A percentile compares a stretch with the other conserved stretches of the same genome.
phyloP scores from a whole-genome alignment of 2,329 filamentous ascomycete species.

The Colletotrichum plurivorum region DNA sequence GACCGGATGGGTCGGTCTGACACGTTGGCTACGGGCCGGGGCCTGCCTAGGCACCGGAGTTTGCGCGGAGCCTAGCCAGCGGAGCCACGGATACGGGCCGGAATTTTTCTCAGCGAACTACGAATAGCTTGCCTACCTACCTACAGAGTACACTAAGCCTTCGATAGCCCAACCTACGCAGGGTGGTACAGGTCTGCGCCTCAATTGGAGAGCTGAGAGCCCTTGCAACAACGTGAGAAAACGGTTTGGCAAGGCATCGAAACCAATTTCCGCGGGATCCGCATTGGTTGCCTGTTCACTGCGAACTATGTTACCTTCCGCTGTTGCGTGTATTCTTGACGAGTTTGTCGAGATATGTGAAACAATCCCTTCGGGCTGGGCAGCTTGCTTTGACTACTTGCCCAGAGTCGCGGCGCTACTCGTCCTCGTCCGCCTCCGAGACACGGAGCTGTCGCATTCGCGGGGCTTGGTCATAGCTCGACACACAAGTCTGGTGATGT shows the following conservation, averaged over 20 bases:
- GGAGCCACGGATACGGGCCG: too few species aligned
- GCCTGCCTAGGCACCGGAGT: too few species aligned
- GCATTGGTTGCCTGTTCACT: conserved; percentile 3
- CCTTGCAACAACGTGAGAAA: neutral
- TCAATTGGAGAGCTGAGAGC: conserved; percentile 27
- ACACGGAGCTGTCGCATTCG: conserved; percentile 20
- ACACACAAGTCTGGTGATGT: conserved; percentile 3
- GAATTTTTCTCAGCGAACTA: neutral
- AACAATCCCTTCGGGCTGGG: conserved; percentile 2
- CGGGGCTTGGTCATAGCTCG: neutral
- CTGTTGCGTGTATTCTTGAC: neutral
- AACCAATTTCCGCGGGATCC: conserved; percentile 19
- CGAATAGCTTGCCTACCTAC: too few species aligned
- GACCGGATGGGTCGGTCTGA: too few species aligned
- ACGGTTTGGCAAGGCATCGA: conserved; percentile 22
- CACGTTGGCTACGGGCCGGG: too few species aligned
- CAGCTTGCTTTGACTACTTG: neutral
- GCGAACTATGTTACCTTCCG: neutral
- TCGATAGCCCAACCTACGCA: neutral
- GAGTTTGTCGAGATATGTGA: neutral
- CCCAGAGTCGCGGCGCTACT: neutral
- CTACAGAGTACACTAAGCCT: neutral
- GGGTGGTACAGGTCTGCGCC: conserved; percentile 30
- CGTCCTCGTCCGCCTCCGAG: neutral
- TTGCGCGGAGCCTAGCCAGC: too few species aligned